Evolutionary conservation across 257 asterid genomes (phyloP), one percentile per base, ranked within the genome.

Genomic region (Salvia rosmarinus): DNA sequence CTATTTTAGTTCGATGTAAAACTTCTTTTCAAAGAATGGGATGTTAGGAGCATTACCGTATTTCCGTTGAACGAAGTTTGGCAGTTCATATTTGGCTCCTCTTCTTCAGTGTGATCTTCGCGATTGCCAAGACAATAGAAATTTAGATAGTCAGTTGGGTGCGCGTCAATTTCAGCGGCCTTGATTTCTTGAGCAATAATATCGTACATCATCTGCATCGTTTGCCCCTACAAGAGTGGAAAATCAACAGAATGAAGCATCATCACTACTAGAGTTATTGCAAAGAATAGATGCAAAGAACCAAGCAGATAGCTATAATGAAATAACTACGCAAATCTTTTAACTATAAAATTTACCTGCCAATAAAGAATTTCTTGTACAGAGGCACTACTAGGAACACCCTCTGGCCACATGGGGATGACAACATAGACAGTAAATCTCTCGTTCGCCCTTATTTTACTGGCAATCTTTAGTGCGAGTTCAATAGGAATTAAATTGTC

Each of bases 361-460:
- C 97, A 92, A 82, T 83, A 92, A 63, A 92, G 84, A 78, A 92
- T 92, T 80, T 92, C 98, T 81, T 92, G 98, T 67, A 92, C 97
- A 11, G 97, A 84, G 34, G 93, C 89, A 68, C 96, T 90, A 70
- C 76, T 72, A 5, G 98, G 98, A 78, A 70, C 89, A 43, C 98
- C 98, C 76, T 92, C 97, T 17, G 98, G 98, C 97, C 97, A 92
- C 98, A 92, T 88, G 60, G 97, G 98, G 78, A 90, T 82, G 58
- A 90, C 93, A 58, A 90, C 73, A 40, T 92, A 92, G 42, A 92
- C 97, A 0, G 95, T 68, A 77, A 92, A 90, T 78, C 92, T 84
- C 84, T 90, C 91, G 19, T 85, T 86, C 30, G 89, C 91, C 80
- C 85, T 82, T 65, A 92, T 92, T 83, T 92, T 92, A 78, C 96